Percentiles rank a stretch among this genome's conserved stretches.
These are phyloP conservation scores for Cladosporium sp. DNA, from an alignment of 2,329 filamentous ascomycete species.

Conservation along the genomic window DNA sequence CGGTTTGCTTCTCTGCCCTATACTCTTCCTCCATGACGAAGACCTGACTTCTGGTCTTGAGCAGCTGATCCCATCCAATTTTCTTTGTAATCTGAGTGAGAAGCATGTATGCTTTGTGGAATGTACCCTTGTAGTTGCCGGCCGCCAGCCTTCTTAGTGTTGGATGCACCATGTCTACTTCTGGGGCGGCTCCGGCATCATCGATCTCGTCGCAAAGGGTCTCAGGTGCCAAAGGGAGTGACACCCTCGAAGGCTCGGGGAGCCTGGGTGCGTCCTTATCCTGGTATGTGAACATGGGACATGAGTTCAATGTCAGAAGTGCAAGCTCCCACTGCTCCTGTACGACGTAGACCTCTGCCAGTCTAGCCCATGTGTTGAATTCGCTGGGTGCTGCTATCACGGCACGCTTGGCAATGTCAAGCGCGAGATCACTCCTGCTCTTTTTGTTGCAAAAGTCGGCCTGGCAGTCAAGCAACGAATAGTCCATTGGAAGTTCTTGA, in stretches of 20 bases:
- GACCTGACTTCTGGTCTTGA: slow-evolving; percentile 91
- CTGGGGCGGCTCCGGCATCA: slow-evolving; percentile 71
- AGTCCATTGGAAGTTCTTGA: slow-evolving; percentile 93
- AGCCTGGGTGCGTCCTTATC: slow-evolving; percentile 94
- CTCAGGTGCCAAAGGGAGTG: slow-evolving; percentile 79
- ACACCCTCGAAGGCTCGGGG: slow-evolving; percentile 84
- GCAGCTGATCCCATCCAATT: slow-evolving; percentile 94
- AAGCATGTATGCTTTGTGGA: slow-evolving; percentile 88
- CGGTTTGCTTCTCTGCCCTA: slow-evolving; percentile 69
- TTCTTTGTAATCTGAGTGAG: slow-evolving; percentile 93
- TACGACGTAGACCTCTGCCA: slow-evolving; percentile 88
- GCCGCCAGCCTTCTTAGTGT: slow-evolving; percentile 81
- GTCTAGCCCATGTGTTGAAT: slow-evolving; percentile 90
- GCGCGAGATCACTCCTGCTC: slow-evolving; percentile 75
- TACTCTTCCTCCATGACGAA: slow-evolving; percentile 99
- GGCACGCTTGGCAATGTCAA: slow-evolving; percentile 88
- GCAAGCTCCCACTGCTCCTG: slow-evolving; percentile 97
- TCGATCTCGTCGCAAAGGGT: slow-evolving; percentile 94
- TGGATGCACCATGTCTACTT: slow-evolving; percentile 78
- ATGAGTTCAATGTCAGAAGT: slow-evolving; percentile 91
- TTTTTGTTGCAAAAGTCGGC: slow-evolving; percentile 88
- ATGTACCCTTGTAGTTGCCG: slow-evolving; percentile 87
- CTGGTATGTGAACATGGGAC: slow-evolving; percentile 99
- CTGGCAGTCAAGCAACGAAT: slow-evolving; percentile 90
- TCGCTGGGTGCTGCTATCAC: slow-evolving; percentile 94